Conservation (phyloP, 2,329 filamentous ascomycete species). For the Exophiala dermatitidis region DNA sequence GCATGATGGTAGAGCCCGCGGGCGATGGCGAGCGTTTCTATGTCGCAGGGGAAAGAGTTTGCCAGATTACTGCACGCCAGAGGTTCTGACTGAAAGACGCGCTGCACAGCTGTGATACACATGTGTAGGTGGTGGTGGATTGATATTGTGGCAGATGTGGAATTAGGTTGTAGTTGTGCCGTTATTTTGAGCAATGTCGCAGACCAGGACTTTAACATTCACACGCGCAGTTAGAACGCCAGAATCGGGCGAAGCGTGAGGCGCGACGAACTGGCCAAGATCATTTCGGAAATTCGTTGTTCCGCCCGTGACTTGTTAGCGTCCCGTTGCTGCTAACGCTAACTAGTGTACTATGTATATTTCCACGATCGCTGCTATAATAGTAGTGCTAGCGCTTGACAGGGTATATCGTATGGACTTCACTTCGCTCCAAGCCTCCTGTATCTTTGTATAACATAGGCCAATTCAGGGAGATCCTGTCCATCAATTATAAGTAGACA, state of each 20-base stretch:
- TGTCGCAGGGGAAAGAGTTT: background rate
- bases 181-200: conserved; percentile 5
- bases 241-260: background rate
- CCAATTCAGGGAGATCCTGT: no score
- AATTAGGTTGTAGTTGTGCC: background rate
- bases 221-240: background rate
- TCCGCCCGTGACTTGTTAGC: background rate
- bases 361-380: no score
- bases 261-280: conserved; percentile 2
- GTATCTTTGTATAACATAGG: no score
- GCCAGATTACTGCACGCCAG: background rate
- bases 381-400: no score
- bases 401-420: no score
- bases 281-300: background rate
- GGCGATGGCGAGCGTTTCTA: background rate
- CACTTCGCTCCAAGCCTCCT: no score
- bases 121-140: conserved; percentile 4
- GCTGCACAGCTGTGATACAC: background rate
- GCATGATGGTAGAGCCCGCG: conserved; percentile 25
- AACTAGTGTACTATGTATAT: no score
- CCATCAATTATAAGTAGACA: no score
- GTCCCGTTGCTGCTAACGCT: no score
- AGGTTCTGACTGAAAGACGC: background rate
- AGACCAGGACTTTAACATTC: background rate
- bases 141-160: background rate